Evolutionary conservation across 164 flowering plant genomes (phyloP), one percentile per base, ranked within the genome.

Genomic region (Taxillus chinensis): DNA sequence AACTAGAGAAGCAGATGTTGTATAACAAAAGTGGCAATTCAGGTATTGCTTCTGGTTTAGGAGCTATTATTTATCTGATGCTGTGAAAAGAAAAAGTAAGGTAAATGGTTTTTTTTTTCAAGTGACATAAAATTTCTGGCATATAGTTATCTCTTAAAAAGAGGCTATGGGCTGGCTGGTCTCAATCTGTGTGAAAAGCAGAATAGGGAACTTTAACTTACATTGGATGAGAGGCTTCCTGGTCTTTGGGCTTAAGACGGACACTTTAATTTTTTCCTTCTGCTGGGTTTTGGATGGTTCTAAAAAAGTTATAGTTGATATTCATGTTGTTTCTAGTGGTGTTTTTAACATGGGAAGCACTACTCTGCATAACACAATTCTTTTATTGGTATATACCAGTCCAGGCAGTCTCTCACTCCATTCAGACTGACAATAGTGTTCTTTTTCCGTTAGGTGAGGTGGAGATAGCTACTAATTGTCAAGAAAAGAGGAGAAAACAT

Each of bases 191-290:
- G 4, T 74, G 48, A 60, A 76, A 71, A 50, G 63, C 45, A 13
- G 74, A 75, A 61, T 78, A 72, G 15, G 82, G 59, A 46, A 75
- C n/a, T 70, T 64, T 74, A 70, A 58, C 60, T 60, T 5, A 40
- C 86, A 85, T 61, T 80, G 80, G 45, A 84, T 84, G 89, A 85
- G 87, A 80, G 92, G 83, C 64, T 76, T 86, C 76, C 86, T 83
- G 72, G 95, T 85, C 62, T 75, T 87, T 68, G 95, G 90, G 63
- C 86, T 81, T 39, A 77, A 67, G 66, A 79, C 70, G 77, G 71
- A 81, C 58, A 59, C 81, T 57, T 64, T 76, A 56, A 64, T 55
- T 69, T 66, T 55, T 73, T 63, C 45, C 71, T 65, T 60, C 77
- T 57, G 52, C 50, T 67, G 63, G 27, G 27, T 52, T 62, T 65